phyloP scores from a whole-genome alignment of 164 flowering plant genomes.

The Vitis rupestris region DNA sequence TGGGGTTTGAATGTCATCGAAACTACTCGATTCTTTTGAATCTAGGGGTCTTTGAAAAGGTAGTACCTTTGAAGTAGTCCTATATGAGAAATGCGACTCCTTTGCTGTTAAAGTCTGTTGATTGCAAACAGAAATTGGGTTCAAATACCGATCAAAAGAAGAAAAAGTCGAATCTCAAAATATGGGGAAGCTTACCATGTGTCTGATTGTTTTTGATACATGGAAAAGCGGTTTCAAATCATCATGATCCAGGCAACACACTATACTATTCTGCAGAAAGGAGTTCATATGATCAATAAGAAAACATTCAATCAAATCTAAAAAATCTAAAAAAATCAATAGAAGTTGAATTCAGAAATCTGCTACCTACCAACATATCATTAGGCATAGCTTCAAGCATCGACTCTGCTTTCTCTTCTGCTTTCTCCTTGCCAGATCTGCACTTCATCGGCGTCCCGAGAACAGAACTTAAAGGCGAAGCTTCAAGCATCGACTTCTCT shows the following conservation, averaged over 20 bases:
- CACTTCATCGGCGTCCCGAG: too few relatives aligned
- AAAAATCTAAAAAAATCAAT: not conserved
- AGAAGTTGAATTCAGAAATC: not conserved
- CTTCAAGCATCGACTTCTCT: too few relatives aligned
- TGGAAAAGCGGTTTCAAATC: conserved; percentile 68
- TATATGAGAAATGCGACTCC: conserved; percentile 58
- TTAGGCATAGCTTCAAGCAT: conserved; percentile 41
- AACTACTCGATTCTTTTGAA: too few relatives aligned
- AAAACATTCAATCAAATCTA: not conserved
- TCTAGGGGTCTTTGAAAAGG: too few relatives aligned
- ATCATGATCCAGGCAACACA: conserved; percentile 72
- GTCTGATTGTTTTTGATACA: conserved; percentile 64
- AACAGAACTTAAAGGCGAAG: too few relatives aligned
- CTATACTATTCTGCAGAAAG: conserved; percentile 49
- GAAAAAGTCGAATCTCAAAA: not conserved
- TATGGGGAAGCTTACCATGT: conserved; percentile 53
- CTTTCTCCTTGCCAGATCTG: too few relatives aligned
- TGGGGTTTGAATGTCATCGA: too few relatives aligned
- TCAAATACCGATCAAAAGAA: not conserved
- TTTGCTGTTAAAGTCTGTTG: conserved; percentile 66
- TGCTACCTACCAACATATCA: conserved; percentile 58
- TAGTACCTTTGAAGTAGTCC: conserved; percentile 50
- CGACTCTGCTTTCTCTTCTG: too few relatives aligned
- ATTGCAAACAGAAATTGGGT: conserved; percentile 3
- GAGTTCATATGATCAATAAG: not conserved